Evolutionary conservation across 192 early-diverging fungal genomes (phyloP).

Genomic region (Chytriomyces sp.): DNA sequence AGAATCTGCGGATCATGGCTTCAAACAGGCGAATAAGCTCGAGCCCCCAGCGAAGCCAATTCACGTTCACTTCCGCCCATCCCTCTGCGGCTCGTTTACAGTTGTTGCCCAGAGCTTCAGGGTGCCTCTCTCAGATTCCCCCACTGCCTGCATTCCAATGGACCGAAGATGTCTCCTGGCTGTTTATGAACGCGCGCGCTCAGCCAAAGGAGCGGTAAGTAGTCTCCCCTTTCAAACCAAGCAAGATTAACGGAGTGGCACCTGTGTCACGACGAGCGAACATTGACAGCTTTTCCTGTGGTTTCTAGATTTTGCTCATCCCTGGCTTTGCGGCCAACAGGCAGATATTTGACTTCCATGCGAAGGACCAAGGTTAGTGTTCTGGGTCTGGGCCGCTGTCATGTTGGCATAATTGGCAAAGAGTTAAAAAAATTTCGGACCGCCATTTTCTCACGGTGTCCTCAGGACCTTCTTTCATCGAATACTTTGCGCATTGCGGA

Average conservation of each 20-base stretch:
- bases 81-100: slow-evolving; percentile 32
- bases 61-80: slow-evolving; percentile 7
- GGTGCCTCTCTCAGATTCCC: slow-evolving; percentile 36
- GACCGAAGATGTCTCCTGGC: slow-evolving; percentile 37
- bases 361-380: too few species aligned
- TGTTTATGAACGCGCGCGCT: slow-evolving; percentile 19
- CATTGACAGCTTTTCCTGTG: too few species aligned
- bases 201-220: slow-evolving; percentile 38
- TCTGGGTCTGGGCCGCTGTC: slow-evolving; percentile 32
- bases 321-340: slow-evolving; percentile 50
- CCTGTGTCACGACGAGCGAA: too few species aligned
- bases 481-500: slow-evolving; percentile 41
- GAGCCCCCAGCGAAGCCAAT: neutral
- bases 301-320: slow-evolving; percentile 24
- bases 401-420: neutral
- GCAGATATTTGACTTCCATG: slow-evolving; percentile 45
- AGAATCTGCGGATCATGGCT: too few species aligned
- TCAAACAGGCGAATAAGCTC: too few species aligned
- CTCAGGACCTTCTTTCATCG: slow-evolving; percentile 44
- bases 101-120: slow-evolving; percentile 34
- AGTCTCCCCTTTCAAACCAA: too few species aligned
- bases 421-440: neutral
- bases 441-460: neutral
- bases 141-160: slow-evolving; percentile 38
- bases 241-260: too few species aligned